Base-by-base conservation (phyloP, 164 flowering plant genomes). In the Houttuynia cordata region DNA sequence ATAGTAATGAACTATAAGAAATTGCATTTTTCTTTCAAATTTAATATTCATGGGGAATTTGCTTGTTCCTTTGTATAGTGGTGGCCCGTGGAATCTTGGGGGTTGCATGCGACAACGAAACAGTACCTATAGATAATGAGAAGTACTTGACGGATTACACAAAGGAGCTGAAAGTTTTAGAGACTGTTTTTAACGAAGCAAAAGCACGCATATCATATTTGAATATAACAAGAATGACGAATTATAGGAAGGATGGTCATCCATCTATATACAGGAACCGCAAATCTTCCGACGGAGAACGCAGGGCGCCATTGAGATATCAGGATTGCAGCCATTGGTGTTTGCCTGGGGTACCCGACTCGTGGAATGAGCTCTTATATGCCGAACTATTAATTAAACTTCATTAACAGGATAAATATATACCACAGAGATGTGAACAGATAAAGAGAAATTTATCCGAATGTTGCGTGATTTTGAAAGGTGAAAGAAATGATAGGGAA, bases 261-360 rank as follows among this genome's bases (percentile, higher is more conserved):
- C 99, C 99, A 1, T 93, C 99, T 12, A 61, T 90, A 9, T 90
- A 88, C 69, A 67, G 99, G 30, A 88, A 79, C 69, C 81, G 70
- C 59, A 53, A 71, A 17, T 15, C 75, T 23, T 12, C 97, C 0
- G 68, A 56, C 0, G 86, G 75, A 50, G 97, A 93, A 61, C 67
- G 74, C 34, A 66, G 50, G 56, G 70, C 86, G 23, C 92, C 90
- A 0, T 45, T 80, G 64, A 63, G 66, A 61, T 86, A 40, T 73
- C 99, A 91, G 60, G 99, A 93, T 66, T 93, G 99, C 78, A 93
- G 99, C 79, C 99, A 93, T 60, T 93, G 99, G 99, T 93, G 98
- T 67, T 86, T 93, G 30, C 98, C 98, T 0, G 98, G 98, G 0
- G 96, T 93, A 19, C 98, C 98, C 0, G 98, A 93, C 63, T 25